Evolutionary conservation across 2,329 filamentous ascomycete species (phyloP).

Genomic region (Fusarium sp.): DNA sequence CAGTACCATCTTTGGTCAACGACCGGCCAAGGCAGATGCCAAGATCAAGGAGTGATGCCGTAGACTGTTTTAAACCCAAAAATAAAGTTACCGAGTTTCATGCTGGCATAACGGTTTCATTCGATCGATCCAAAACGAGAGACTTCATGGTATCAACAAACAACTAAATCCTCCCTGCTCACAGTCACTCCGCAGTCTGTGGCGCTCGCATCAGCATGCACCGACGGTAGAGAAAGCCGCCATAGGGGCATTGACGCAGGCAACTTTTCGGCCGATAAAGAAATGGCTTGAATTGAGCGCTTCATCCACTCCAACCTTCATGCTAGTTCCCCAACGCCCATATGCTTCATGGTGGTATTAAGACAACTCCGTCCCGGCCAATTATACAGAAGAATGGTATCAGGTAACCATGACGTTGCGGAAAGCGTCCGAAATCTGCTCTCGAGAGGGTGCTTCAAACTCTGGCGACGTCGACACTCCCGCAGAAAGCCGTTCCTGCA

Average conservation of each 20-base stretch:
- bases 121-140: conserved; percentile 40
- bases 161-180: conserved; percentile 37
- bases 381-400: conserved; percentile 40
- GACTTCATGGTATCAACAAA: conserved; percentile 42
- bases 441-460: conserved; percentile 56
- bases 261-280: conserved; percentile 36
- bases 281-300: conserved; percentile 36
- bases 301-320: conserved; percentile 39
- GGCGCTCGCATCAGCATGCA: conserved; percentile 17
- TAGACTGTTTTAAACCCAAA: background rate
- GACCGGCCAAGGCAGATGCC: conserved; percentile 83
- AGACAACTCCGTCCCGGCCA: conserved; percentile 43
- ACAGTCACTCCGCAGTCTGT: conserved; percentile 27
- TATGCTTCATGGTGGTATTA: conserved; percentile 47
- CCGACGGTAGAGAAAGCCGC: conserved; percentile 18
- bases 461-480: conserved; percentile 59
- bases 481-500: conserved; percentile 82
- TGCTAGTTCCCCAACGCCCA: conserved; percentile 48
- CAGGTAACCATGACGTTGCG: conserved; percentile 66
- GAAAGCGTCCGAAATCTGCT: conserved; percentile 68
- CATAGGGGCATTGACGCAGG: conserved; percentile 17
- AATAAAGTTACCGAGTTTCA: background rate
- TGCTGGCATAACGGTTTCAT: conserved; percentile 13
- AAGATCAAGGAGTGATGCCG: conserved; percentile 67
- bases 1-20: conserved; percentile 90